These are phyloP conservation scores for Coprinellus micaceus DNA, from an alignment of 768 basidiomycete genomes.

Conservation along the genomic window DNA sequence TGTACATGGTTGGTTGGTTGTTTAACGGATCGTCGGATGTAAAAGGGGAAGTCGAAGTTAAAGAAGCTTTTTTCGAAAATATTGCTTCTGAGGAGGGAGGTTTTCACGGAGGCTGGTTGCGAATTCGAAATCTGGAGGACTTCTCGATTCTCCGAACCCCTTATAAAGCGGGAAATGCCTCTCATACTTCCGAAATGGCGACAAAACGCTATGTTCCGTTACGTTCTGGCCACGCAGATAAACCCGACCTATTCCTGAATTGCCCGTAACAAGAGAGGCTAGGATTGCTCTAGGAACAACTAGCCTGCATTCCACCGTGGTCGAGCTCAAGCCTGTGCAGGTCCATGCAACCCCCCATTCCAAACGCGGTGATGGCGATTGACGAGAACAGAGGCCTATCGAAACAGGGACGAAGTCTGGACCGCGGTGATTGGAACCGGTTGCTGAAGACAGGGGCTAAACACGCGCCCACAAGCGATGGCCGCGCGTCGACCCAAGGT, in stretches of 20 bases:
- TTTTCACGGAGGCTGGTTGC: no score
- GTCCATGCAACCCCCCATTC: not conserved
- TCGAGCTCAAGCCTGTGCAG: slow-evolving; percentile 5
- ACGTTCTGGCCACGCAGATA: slow-evolving; percentile 2
- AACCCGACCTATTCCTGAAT: not conserved
- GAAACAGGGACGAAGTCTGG: not conserved
- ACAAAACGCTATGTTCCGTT: no score
- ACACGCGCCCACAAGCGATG: not conserved
- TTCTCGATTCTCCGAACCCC: not conserved
- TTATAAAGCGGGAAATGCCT: not conserved
- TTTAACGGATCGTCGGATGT: not conserved
- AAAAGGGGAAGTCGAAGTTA: not conserved
- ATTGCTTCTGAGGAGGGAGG: not conserved
- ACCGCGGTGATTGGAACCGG: not conserved
- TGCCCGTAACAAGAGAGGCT: not conserved
- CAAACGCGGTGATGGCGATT: not conserved
- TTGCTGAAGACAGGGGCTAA: not conserved
- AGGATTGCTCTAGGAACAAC: not conserved
- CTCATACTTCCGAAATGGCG: no score
- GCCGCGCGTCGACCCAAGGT: not conserved
- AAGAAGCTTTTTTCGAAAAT: not conserved
- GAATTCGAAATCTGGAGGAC: not conserved
- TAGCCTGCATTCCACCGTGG: slow-evolving; percentile 4
- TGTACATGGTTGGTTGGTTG: slow-evolving; percentile 17
- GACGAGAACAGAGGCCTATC: not conserved